Conservation (phyloP, 257 asterid species). For the Pogostemon cablin region DNA sequence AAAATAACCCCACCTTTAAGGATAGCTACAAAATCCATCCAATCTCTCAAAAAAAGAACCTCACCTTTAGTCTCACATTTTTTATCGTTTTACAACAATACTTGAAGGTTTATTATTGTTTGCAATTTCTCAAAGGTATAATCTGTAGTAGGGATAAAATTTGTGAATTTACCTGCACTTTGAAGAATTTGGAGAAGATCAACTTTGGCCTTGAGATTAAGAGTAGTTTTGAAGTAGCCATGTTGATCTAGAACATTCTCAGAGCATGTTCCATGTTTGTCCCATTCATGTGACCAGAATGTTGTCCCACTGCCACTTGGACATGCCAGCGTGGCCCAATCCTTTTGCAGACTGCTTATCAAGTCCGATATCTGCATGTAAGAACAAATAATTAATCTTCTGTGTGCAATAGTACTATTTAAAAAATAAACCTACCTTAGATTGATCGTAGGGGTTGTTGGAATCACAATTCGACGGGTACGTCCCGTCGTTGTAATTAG, state of each 20-base stretch:
- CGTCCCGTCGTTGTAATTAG: conserved; percentile 64
- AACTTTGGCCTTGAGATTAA: conserved; percentile 50
- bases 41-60: too few species aligned
- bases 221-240: conserved; percentile 57
- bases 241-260: conserved; percentile 62
- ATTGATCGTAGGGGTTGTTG: conserved; percentile 54
- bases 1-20: too few species aligned
- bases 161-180: conserved; percentile 45
- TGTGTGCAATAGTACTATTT: too few species aligned
- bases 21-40: too few species aligned
- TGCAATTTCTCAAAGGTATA: too few species aligned
- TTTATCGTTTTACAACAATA: too few species aligned
- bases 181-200: conserved; percentile 65
- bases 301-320: conserved; percentile 70
- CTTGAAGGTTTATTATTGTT: too few species aligned
- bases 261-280: conserved; percentile 80
- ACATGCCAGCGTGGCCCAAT: conserved; percentile 78
- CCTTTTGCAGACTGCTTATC: conserved; percentile 61
- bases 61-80: too few species aligned
- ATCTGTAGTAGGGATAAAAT: background rate
- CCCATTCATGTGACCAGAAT: conserved; percentile 89
- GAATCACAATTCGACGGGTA: conserved; percentile 80
- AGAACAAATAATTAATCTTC: too few species aligned
- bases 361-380: conserved; percentile 57
- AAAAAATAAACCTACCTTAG: conserved; percentile 44